Evolutionary conservation across 768 basidiomycete genomes (phyloP).

Genomic region (Calvatia gigantea): DNA sequence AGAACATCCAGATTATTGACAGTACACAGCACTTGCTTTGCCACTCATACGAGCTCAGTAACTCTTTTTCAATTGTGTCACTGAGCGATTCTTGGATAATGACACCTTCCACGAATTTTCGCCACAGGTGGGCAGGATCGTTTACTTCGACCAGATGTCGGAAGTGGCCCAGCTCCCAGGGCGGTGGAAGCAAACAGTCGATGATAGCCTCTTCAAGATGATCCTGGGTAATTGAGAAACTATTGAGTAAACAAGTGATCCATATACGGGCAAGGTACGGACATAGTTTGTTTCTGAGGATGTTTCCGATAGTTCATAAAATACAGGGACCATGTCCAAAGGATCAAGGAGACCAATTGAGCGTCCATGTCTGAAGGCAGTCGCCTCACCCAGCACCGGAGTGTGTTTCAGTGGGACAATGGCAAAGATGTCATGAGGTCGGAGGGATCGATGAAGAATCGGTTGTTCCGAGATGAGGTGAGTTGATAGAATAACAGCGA

Average conservation of each 20-base stretch:
- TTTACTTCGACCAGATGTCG: conserved; percentile 21
- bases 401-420: conserved; percentile 44
- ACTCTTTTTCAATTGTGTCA: conserved; percentile 35
- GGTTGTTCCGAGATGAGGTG: conserved; percentile 26
- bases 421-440: conserved; percentile 40
- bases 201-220: conserved; percentile 26
- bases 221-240: conserved; percentile 15
- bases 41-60: conserved; percentile 40
- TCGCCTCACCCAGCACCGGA: conserved; percentile 36
- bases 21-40: conserved; percentile 33
- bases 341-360: conserved; percentile 50
- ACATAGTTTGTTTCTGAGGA: not conserved
- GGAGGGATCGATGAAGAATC: conserved; percentile 28
- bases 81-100: conserved; percentile 29
- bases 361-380: conserved; percentile 30
- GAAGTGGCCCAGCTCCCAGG: conserved; percentile 35
- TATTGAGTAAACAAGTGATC: not conserved
- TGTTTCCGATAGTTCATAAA: conserved; percentile 29
- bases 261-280: not conserved
- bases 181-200: conserved; percentile 28
- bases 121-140: conserved; percentile 38
- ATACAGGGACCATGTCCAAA: conserved; percentile 49
- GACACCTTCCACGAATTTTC: conserved; percentile 36
- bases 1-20: not conserved
- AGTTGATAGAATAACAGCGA: conserved; percentile 36